Evolutionary conservation across 805 yeast genomes (phyloP).

Genomic region (Metschnikowia lachancei): DNA sequence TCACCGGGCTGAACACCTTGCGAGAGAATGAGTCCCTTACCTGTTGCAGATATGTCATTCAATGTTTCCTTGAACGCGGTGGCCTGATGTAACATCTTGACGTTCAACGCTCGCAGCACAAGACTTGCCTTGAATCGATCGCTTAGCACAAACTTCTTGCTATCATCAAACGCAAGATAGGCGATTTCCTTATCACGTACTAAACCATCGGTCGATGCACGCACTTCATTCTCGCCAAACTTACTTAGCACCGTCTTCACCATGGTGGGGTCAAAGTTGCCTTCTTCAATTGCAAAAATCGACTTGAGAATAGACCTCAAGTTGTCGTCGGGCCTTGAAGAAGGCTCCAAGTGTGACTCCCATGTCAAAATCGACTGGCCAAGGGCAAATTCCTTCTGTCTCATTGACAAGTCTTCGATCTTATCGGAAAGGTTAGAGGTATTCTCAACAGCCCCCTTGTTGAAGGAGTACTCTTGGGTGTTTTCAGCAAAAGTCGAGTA

Average conservation of each 20-base stretch:
- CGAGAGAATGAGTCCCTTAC: constrained; percentile 55
- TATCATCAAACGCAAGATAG: constrained; percentile 39
- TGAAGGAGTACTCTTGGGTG: constrained; percentile 43
- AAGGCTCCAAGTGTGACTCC: constrained; percentile 17
- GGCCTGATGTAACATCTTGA: constrained; percentile 45
- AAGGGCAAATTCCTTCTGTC: constrained; percentile 61
- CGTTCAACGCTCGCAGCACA: constrained; percentile 36
- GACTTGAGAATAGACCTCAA: constrained; percentile 49
- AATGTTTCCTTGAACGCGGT: constrained; percentile 45
- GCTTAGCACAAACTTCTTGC: constrained; percentile 53
- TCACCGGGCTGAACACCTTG: constrained; percentile 59
- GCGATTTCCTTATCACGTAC: constrained; percentile 57
- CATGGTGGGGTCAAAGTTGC: constrained; percentile 42
- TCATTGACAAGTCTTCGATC: constrained; percentile 59
- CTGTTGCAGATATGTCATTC: constrained; percentile 37
- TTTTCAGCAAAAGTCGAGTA: constrained; percentile 47
- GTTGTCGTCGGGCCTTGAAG: constrained; percentile 25
- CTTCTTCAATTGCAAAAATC: constrained; percentile 54
- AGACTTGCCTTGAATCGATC: constrained; percentile 48
- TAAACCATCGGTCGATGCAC: constrained; percentile 49
- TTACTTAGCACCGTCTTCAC: constrained; percentile 48
- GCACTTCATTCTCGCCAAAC: constrained; percentile 46
- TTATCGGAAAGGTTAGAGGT: constrained; percentile 34
- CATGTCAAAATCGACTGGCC: constrained; percentile 45
- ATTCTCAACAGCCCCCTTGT: constrained; percentile 16